Evolutionary conservation across 176 grass and related monocot species (phyloP), one percentile per base, ranked within the genome.

Genomic region (Oryza glaberrima): DNA sequence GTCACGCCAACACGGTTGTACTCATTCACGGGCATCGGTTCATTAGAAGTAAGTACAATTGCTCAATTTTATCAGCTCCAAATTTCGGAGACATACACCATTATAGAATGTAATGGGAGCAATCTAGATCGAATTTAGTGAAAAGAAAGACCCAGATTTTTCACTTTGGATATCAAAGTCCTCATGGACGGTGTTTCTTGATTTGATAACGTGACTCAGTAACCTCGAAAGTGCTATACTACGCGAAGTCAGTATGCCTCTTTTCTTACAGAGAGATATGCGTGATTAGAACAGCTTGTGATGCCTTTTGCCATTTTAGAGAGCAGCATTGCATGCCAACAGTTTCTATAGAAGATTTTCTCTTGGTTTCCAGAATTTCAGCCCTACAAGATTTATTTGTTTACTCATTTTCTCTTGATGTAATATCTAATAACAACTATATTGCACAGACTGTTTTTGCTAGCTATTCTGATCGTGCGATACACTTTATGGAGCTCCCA

Each of bases 401-500:
- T 23, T 77, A 26, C 26, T 69, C 67, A 78, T 83, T 70, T 51
- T 86, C 44, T 76, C 77, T 52, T 45, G 14, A 30, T 89, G 15
- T 52, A 6, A 28, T 49, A 19, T 85, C 40, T 76, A 77, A 81
- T 73, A 60, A 73, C 22, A 73, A 73, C 3, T 45, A 20, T 82
- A 19, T 19, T 70, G 11, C 23, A 35, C 87, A 98, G 93, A 90
- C 83, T 92, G 93, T 98, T 66, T 98, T 98, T 95, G 80, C 96
- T 44, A 91, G 87, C 85, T 98, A 98, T 76, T 76, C 93, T 2
- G 89, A 90, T 67, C 93, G 88, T 69, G 88, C 89, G 44, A 86
- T 98, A 69, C 93, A 95, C 78, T 98, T 95, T 30, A 98, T 98
- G 96, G 96, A 98, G 81, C 96, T 98, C 54, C 96, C 96, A 69